Evolutionary conservation across 2,329 filamentous ascomycete genomes (phyloP).

Genomic region (Diplodia scrobiculata): DNA sequence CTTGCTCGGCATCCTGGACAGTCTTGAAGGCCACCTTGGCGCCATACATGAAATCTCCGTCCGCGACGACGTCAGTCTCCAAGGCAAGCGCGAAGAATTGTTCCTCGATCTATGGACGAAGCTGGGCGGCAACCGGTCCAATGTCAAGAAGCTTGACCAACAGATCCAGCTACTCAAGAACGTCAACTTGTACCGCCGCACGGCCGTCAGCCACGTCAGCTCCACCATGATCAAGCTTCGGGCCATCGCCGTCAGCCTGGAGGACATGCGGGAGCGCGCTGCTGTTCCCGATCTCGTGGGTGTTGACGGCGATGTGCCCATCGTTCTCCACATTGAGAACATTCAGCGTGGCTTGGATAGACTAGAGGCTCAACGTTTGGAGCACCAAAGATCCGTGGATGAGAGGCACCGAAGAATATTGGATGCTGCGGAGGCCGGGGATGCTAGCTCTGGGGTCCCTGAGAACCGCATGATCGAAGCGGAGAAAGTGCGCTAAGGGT

Average conservation of each 20-base stretch:
- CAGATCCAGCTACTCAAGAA: constrained; percentile 66
- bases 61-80: constrained; percentile 62
- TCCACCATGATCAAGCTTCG: constrained; percentile 72
- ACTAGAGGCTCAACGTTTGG: constrained; percentile 64
- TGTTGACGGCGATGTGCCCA: constrained; percentile 46
- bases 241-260: constrained; percentile 69
- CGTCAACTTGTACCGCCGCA: constrained; percentile 66
- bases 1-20: constrained; percentile 65
- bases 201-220: constrained; percentile 68
- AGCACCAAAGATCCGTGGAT: constrained; percentile 61
- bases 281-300: constrained; percentile 63
- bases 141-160: constrained; percentile 62
- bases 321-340: constrained; percentile 73
- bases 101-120: constrained; percentile 72
- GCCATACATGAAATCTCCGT: constrained; percentile 70
- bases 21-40: constrained; percentile 69
- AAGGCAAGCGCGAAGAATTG: constrained; percentile 64
- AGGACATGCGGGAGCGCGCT: constrained; percentile 71
- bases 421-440: background rate
- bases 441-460: background rate
- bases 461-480: constrained; percentile 13
- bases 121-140: constrained; percentile 67
- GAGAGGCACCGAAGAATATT: constrained; percentile 42
- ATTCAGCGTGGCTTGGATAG: constrained; percentile 73
- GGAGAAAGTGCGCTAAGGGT: background rate